phyloP scores from a whole-genome alignment of 306 rosid species.

The Trichosanthes cucumerina region DNA sequence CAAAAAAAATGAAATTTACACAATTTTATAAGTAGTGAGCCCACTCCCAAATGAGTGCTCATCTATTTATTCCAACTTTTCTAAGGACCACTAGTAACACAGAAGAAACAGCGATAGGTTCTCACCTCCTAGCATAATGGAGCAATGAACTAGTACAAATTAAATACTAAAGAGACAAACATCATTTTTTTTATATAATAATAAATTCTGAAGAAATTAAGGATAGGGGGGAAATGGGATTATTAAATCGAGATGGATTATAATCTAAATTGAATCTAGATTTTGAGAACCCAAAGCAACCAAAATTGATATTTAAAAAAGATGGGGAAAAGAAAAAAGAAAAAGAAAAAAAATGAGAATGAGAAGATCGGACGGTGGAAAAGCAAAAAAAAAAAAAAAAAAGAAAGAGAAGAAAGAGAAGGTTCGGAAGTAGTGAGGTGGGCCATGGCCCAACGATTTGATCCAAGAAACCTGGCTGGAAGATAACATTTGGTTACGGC shows the following conservation, averaged over 20 bases:
- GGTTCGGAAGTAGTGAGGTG: background rate
- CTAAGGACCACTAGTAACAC: background rate
- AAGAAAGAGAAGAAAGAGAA: background rate
- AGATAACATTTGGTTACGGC: background rate
- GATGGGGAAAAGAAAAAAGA: background rate
- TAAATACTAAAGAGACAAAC: background rate
- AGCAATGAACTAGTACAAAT: too few relatives aligned
- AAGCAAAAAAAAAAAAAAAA: too few relatives aligned
- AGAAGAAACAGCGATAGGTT: background rate
- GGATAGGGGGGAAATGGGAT: background rate
- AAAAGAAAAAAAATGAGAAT: background rate
- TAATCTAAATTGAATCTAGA: background rate
- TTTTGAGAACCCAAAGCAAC: background rate
- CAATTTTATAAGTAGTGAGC: too few relatives aligned
- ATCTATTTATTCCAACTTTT: too few relatives aligned
- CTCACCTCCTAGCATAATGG: background rate
- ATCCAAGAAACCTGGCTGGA: constrained; percentile 1
- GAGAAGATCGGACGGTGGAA: background rate
- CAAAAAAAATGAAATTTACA: too few relatives aligned
- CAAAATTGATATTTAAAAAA: background rate
- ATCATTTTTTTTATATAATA: background rate
- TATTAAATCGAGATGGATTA: background rate
- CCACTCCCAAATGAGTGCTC: too few relatives aligned
- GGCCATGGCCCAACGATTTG: background rate
- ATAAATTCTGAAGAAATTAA: background rate